These are phyloP conservation scores for Tephrocybe sp. DNA, from an alignment of 768 basidiomycete species.

Conservation along the genomic window DNA sequence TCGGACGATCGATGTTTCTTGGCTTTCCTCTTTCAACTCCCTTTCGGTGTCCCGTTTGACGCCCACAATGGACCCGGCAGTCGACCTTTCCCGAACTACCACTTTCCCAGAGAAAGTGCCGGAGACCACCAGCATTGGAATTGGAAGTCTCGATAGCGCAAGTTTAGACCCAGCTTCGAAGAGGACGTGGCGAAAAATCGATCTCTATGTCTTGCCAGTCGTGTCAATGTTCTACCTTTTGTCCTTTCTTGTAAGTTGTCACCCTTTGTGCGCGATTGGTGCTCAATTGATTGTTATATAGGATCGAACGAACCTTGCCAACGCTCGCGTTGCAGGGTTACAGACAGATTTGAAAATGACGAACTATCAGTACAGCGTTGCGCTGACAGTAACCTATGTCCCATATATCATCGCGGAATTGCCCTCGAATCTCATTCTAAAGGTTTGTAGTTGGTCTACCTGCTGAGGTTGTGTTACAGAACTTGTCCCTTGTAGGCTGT, in stretches of 20 bases:
- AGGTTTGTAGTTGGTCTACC: slow-evolving; percentile 36
- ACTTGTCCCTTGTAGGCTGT: slow-evolving; percentile 3
- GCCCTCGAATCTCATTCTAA: slow-evolving; percentile 60
- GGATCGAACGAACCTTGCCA: slow-evolving; percentile 60
- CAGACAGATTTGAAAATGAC: slow-evolving; percentile 53
- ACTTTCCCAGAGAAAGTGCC: too few relatives aligned
- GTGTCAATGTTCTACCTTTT: background rate
- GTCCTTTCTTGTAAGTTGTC: background rate
- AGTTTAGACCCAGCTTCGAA: too few relatives aligned
- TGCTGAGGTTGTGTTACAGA: background rate
- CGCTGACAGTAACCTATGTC: slow-evolving; percentile 46
- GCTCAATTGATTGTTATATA: too few relatives aligned
- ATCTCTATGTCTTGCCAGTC: background rate
- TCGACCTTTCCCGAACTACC: too few relatives aligned
- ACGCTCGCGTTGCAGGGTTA: slow-evolving; percentile 58
- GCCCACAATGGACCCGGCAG: too few relatives aligned
- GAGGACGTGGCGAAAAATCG: too few relatives aligned
- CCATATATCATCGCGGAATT: slow-evolving; percentile 60
- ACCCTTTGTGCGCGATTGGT: background rate
- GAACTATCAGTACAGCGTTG: slow-evolving; percentile 48
- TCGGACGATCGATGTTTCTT: too few relatives aligned
- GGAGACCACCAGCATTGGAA: too few relatives aligned
- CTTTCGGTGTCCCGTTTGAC: too few relatives aligned
- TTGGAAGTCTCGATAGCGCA: too few relatives aligned
- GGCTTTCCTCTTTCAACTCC: too few relatives aligned